Evolutionary conservation across 768 basidiomycete species (phyloP).

Genomic region (Rhodotorula kratochvilovae): DNA sequence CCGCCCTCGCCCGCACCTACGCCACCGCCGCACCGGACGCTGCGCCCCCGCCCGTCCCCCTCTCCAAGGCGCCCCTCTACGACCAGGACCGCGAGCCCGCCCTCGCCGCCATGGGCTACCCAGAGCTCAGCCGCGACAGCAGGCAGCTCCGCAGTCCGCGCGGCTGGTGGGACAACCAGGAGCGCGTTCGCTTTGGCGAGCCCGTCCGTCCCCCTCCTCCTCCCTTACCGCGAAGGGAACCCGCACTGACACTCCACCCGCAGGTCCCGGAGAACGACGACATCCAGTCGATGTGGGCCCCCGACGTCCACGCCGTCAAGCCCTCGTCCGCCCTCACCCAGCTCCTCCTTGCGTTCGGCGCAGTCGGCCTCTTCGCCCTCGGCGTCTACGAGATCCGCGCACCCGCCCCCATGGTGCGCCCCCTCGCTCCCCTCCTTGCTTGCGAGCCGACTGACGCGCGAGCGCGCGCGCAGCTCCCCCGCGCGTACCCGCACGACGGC

Average conservation of each 20-base stretch:
- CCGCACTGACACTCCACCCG: too few species aligned
- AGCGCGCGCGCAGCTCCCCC: slow-evolving; percentile 28
- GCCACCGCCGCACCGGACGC: slow-evolving; percentile 11
- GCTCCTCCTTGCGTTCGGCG: slow-evolving; percentile 45
- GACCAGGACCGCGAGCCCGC: slow-evolving; percentile 38
- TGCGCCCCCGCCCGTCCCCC: slow-evolving; percentile 9
- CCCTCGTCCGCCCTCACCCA: slow-evolving; percentile 46
- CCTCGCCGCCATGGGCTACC: slow-evolving; percentile 46
- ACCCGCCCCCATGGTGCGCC: slow-evolving; percentile 21
- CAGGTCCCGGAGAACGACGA: slow-evolving; percentile 51
- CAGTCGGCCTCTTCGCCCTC: slow-evolving; percentile 36
- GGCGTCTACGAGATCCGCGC: slow-evolving; percentile 23
- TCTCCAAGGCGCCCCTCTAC: slow-evolving; percentile 5
- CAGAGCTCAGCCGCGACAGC: slow-evolving; percentile 46
- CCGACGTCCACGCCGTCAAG: slow-evolving; percentile 48
- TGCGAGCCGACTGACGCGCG: neutral
- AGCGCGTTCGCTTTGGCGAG: slow-evolving; percentile 50
- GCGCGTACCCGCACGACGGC: slow-evolving; percentile 37
- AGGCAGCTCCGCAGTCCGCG: slow-evolving; percentile 46
- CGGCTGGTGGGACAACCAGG: slow-evolving; percentile 51
- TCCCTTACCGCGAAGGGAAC: neutral
- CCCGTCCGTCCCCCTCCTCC: slow-evolving; percentile 43
- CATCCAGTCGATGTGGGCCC: slow-evolving; percentile 50
- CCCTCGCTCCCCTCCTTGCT: neutral
- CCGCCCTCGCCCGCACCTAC: neutral